Percentiles rank a stretch among this genome's conserved stretches.
Evolutionary conservation across 1,284 basidiomycete genomes (phyloP).

Genomic region (Salmacisia buchloeana): DNA sequence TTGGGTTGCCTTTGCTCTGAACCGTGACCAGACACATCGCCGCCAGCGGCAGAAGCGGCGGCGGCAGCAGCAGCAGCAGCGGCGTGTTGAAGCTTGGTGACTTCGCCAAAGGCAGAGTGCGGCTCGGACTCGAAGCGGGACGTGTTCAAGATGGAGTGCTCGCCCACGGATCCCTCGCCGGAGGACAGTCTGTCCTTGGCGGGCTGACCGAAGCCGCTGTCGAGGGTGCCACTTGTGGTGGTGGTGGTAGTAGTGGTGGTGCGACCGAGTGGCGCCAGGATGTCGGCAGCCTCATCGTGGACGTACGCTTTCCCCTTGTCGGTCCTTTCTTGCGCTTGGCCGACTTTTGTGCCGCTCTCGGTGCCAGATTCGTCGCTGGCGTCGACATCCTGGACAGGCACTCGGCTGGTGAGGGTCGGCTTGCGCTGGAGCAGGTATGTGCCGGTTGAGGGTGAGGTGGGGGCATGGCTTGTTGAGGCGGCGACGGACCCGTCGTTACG

Average conservation of each 20-base stretch:
- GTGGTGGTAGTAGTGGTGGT: no score
- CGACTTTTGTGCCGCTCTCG: conserved; percentile 57
- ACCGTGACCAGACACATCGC: no score
- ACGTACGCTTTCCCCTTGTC: neutral
- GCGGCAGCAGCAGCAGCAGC: neutral
- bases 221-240: no score
- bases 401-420: neutral
- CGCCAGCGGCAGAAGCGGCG: neutral
- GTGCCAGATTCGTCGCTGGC: conserved; percentile 57
- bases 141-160: neutral
- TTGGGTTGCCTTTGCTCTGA: no score
- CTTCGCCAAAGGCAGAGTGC: neutral
- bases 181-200: neutral
- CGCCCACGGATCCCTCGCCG: neutral
- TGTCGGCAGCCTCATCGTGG: neutral
- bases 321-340: conserved; percentile 1
- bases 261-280: neutral
- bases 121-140: neutral
- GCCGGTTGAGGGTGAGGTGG: conserved; percentile 46
- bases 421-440: conserved; percentile 19
- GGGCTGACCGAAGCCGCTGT: no score
- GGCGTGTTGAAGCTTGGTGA: neutral
- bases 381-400: neutral
- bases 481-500: neutral
- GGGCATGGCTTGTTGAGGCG: conserved; percentile 26